These are phyloP conservation scores for Apiospora hydei DNA, from an alignment of 2,329 filamentous ascomycete genomes.

Conservation along the genomic window DNA sequence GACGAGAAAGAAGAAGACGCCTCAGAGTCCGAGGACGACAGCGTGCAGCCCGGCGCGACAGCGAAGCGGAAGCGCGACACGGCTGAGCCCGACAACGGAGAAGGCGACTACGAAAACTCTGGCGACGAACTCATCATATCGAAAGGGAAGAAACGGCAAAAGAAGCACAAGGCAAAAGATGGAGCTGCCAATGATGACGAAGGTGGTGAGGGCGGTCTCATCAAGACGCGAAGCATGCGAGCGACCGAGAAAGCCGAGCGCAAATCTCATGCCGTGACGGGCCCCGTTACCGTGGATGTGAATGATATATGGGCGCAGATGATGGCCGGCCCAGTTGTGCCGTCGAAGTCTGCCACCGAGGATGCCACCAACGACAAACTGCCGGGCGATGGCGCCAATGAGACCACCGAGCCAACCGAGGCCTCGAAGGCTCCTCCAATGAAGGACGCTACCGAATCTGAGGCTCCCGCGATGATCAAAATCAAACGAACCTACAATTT, in stretches of 20 bases:
- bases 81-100: slow-evolving; percentile 45
- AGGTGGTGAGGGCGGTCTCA: slow-evolving; percentile 65
- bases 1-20: slow-evolving; percentile 53
- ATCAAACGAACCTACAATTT: slow-evolving; percentile 79
- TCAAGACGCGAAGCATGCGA: slow-evolving; percentile 77
- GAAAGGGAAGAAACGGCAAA: slow-evolving; percentile 62
- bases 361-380: slow-evolving; percentile 1
- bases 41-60: slow-evolving; percentile 32
- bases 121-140: slow-evolving; percentile 76
- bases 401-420: slow-evolving; percentile 24
- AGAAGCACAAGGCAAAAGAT: slow-evolving; percentile 54
- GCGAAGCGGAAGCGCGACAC: slow-evolving; percentile 43
- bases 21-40: slow-evolving; percentile 57
- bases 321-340: slow-evolving; percentile 54
- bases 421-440: slow-evolving; percentile 28
- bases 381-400: neutral
- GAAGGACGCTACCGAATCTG: slow-evolving; percentile 33
- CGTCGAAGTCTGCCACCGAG: slow-evolving; percentile 33
- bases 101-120: slow-evolving; percentile 68
- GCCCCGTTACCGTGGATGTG: slow-evolving; percentile 73
- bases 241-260: slow-evolving; percentile 70
- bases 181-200: slow-evolving; percentile 59
- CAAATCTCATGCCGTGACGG: slow-evolving; percentile 57
- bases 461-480: slow-evolving; percentile 55
- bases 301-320: slow-evolving; percentile 75